Percentiles rank a stretch among this genome's conserved stretches.
Conservation (phyloP, 2,329 filamentous ascomycete species). For the Diaporthe citriasiana region DNA sequence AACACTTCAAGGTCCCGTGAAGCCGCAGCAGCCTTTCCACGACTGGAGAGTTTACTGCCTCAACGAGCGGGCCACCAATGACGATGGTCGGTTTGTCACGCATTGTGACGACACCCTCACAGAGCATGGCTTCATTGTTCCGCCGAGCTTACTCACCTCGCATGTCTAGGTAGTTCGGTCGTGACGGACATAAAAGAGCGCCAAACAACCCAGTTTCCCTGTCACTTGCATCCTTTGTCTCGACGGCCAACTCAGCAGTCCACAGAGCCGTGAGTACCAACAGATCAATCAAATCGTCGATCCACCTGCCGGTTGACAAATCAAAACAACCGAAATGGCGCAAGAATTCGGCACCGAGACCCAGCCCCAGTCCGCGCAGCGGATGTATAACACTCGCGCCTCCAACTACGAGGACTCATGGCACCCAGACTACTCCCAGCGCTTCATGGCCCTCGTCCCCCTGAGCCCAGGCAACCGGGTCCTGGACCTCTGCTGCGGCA, state of each 20-base stretch:
- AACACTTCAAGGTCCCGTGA: neutral
- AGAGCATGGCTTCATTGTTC: neutral
- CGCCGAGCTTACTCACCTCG: neutral
- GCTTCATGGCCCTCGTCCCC: constrained; percentile 49
- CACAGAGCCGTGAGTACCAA: neutral
- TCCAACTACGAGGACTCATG: constrained; percentile 52
- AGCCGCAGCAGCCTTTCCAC: neutral
- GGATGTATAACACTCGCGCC: constrained; percentile 52
- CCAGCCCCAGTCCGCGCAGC: constrained; percentile 46
- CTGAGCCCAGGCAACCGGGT: constrained; percentile 48
- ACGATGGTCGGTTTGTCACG: neutral
- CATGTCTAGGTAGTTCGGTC: neutral
- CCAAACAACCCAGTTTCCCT: neutral
- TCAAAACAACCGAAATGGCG: constrained; percentile 1
- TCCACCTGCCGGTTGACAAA: neutral
- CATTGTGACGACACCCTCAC: neutral
- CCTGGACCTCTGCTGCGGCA: constrained; percentile 54
- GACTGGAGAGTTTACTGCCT: neutral
- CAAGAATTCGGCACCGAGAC: constrained; percentile 42
- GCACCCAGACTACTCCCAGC: constrained; percentile 51
- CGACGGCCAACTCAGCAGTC: neutral
- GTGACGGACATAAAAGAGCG: neutral
- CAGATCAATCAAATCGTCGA: neutral
- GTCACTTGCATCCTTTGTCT: neutral
- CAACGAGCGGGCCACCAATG: neutral